Evolutionary conservation across 2,329 filamentous ascomycete genomes (phyloP).

Genomic region (Pyrenophora tritici-repentis): DNA sequence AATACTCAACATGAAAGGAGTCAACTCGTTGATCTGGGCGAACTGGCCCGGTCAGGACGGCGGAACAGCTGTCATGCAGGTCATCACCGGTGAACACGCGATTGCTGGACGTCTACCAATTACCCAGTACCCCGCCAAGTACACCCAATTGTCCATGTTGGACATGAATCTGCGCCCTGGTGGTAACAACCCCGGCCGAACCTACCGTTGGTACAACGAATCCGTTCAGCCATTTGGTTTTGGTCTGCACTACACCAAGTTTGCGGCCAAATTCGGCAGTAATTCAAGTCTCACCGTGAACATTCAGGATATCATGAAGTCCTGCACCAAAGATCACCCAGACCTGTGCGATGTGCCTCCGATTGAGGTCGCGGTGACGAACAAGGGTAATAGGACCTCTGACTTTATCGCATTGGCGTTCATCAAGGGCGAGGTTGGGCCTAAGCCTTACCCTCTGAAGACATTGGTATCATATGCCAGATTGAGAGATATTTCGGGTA

Average conservation of each 20-base stretch:
- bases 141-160: slow-evolving; percentile 58
- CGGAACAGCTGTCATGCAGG: slow-evolving; percentile 59
- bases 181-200: slow-evolving; percentile 56
- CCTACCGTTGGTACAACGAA: slow-evolving; percentile 64
- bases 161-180: slow-evolving; percentile 61
- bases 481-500: slow-evolving; percentile 47
- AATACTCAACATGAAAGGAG: slow-evolving; percentile 53
- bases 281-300: slow-evolving; percentile 10
- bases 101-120: slow-evolving; percentile 61
- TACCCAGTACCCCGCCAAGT: slow-evolving; percentile 61
- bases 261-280: slow-evolving; percentile 36
- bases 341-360: slow-evolving; percentile 49
- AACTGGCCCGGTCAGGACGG: slow-evolving; percentile 66
- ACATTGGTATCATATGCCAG: slow-evolving; percentile 58
- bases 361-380: slow-evolving; percentile 51
- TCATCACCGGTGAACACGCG: slow-evolving; percentile 57
- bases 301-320: slow-evolving; percentile 47
- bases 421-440: slow-evolving; percentile 55
- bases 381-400: slow-evolving; percentile 54
- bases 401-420: slow-evolving; percentile 62
- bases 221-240: slow-evolving; percentile 60
- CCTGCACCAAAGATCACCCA: slow-evolving; percentile 37
- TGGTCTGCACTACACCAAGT: slow-evolving; percentile 64
- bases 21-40: slow-evolving; percentile 61
- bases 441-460: slow-evolving; percentile 59